Evolutionary conservation across 1,139 yeast species (phyloP), one percentile per base, ranked within the genome.

Genomic region (Geotrichum aggregatum): DNA sequence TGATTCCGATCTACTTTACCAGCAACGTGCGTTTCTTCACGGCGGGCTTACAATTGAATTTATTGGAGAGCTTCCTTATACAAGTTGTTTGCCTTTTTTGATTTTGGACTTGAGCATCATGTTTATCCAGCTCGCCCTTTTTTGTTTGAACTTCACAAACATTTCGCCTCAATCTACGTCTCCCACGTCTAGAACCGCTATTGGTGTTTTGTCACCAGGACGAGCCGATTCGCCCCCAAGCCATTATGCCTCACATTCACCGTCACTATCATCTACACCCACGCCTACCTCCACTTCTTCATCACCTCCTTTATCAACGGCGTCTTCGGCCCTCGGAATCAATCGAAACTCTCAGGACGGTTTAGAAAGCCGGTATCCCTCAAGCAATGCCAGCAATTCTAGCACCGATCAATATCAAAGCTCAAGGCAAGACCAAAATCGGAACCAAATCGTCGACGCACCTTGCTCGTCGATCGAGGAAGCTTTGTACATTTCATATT

Each of bases 11-110:
- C 47, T 33, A 11, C 34, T 24, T 5, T 8, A 8, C 28, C 28
- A 24, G 28, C 28, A 21, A 3, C 36, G 34, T 22, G 14, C 47
- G 19, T 44, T 24, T 30, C 36, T 68, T 18, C 71, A 69, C 50
- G 72, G 72, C 30, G 64, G 69, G 1, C 55, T 68, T 21, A 64
- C 70, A 11, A 66, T 67, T 22, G 71, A 69, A 54, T 68, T 69
- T 49, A 61, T 68, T 11, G 72, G 72, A 11, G 62, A 60, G 45
- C 44, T 33, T 14, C 62, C 61, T 1, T 56, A 61, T 34, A 43
- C 52, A 1, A 55, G 60, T 5, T 50, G 60, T 18, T 10, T 55
- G 6, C 60, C 61, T n/a, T 54, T 66, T 34, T 44, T 66, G 2
- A 41, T 49, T 2, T 59, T 64, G 59, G 68, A 65, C 48, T 4